Evolutionary conservation across 257 asterid species (phyloP), one percentile per base, ranked within the genome.

Genomic region (Lithospermum erythrorhizon): DNA sequence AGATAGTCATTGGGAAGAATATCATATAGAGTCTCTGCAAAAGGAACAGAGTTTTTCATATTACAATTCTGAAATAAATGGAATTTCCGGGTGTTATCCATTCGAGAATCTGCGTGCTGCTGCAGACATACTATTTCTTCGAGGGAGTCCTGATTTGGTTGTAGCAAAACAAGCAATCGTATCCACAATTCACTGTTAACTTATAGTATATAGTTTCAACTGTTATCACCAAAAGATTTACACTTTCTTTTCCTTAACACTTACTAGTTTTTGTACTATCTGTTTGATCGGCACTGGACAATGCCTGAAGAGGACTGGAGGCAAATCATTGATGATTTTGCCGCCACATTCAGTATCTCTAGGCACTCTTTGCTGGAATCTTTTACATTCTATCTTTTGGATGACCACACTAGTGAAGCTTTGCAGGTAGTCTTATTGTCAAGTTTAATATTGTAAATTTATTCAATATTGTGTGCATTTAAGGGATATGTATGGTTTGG

Each of bases 161-260:
- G 78, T 86, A 55, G 82, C 98, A 61, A 91, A 91, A 69, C 95
- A 82, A 73, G 95, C 95, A 65, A 91, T 89, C 67, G 98, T 91
- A 91, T 91, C 98, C 97, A 17, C 57, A 11, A 27, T 35, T 63
- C 61, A 61, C 16, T 15, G 22, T 78, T 15, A 48, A 48, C 64
- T 55, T 53, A 59, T 63, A 49, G 35, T 51, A 56, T 53, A 61
- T 58, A 32, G 17, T 58, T 59, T 56, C 60, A 21, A 24, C 58
- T 16, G 13, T 14, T 41, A 14, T 41, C 5, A 11, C 49, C 11
- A n/a, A 32, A 41, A 45, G 56, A 20, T 65, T 66, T 72, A 32
- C 61, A 63, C 60, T 37, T 66, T 15, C 20, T 30, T 51, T 66
- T 78, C 86, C 82, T 82, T 86, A 73, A 86, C 76, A 74, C 55